phyloP scores from a whole-genome alignment of 768 basidiomycete species.

The Daedaleopsis nitida region DNA sequence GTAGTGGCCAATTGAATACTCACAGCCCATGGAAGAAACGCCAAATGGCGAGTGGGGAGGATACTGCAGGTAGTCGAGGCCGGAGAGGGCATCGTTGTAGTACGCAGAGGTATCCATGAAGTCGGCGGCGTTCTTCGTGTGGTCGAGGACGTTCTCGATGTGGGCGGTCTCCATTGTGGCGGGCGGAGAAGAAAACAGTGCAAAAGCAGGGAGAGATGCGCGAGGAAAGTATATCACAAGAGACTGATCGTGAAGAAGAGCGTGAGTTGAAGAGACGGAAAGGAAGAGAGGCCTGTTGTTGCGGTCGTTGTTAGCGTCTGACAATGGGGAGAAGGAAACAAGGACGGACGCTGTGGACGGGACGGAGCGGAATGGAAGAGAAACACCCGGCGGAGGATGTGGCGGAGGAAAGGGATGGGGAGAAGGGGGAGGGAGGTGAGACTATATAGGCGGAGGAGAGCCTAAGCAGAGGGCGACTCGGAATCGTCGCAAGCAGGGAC shows the following conservation, averaged over 20 bases:
- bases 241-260: constrained; percentile 24
- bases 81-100: constrained; percentile 46
- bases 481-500: not conserved
- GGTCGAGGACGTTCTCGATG: constrained; percentile 48
- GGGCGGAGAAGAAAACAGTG: constrained; percentile 24
- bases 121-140: constrained; percentile 47
- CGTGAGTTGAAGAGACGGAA: constrained; percentile 18
- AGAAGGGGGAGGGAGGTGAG: constrained; percentile 14
- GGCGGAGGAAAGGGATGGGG: constrained; percentile 11
- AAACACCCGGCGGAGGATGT: constrained; percentile 19
- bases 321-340: constrained; percentile 24
- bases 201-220: constrained; percentile 4
- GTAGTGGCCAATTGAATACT: constrained; percentile 34
- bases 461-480: not conserved
- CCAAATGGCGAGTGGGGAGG: constrained; percentile 67
- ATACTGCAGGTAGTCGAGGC: constrained; percentile 68
- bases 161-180: constrained; percentile 49
- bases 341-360: constrained; percentile 11
- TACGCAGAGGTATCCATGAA: constrained; percentile 47
- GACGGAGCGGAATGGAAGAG: constrained; percentile 17
- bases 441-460: constrained; percentile 26
- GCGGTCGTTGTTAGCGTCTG: constrained; percentile 18
- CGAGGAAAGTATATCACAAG: constrained; percentile 21
- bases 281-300: constrained; percentile 9
- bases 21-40: constrained; percentile 62